Evolutionary conservation across 805 yeast species (phyloP).

Genomic region (Myxozyma geophila): DNA sequence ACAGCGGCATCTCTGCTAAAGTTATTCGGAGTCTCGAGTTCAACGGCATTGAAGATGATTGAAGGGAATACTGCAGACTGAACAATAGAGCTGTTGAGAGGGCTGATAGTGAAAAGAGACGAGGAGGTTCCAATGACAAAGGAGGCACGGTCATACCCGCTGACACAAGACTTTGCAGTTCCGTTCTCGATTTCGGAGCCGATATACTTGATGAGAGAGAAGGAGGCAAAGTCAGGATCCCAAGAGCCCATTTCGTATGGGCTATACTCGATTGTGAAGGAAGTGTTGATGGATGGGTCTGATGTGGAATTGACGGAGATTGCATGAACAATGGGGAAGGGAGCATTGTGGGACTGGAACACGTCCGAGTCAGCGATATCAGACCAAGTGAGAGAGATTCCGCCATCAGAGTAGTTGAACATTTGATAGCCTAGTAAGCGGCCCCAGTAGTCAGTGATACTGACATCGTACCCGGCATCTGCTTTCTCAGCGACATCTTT

Average conservation of each 20-base stretch:
- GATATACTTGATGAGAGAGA: slow-evolving; percentile 69
- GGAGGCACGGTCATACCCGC: slow-evolving; percentile 77
- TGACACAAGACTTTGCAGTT: slow-evolving; percentile 53
- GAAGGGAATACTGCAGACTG: slow-evolving; percentile 21
- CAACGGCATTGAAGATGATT: slow-evolving; percentile 51
- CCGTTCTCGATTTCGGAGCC: slow-evolving; percentile 73
- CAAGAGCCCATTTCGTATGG: slow-evolving; percentile 85
- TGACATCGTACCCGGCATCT: slow-evolving; percentile 68
- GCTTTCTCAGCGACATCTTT: slow-evolving; percentile 57
- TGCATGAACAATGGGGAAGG: slow-evolving; percentile 68
- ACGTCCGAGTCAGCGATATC: slow-evolving; percentile 63
- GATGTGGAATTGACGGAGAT: slow-evolving; percentile 52
- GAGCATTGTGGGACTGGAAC: slow-evolving; percentile 66
- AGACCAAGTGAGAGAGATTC: slow-evolving; percentile 57
- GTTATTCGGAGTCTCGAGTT: background rate
- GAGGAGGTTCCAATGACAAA: slow-evolving; percentile 71
- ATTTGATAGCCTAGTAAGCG: slow-evolving; percentile 74
- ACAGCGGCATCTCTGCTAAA: slow-evolving; percentile 60
- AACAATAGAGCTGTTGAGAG: slow-evolving; percentile 11
- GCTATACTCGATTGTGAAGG: slow-evolving; percentile 55
- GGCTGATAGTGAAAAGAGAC: slow-evolving; percentile 41
- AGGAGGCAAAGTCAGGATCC: slow-evolving; percentile 74
- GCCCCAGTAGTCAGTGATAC: slow-evolving; percentile 81
- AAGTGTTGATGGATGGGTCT: slow-evolving; percentile 61
- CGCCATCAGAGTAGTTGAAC: slow-evolving; percentile 61